phyloP scores from a whole-genome alignment of 208 protist genomes.

The Phytomonas serpens region DNA sequence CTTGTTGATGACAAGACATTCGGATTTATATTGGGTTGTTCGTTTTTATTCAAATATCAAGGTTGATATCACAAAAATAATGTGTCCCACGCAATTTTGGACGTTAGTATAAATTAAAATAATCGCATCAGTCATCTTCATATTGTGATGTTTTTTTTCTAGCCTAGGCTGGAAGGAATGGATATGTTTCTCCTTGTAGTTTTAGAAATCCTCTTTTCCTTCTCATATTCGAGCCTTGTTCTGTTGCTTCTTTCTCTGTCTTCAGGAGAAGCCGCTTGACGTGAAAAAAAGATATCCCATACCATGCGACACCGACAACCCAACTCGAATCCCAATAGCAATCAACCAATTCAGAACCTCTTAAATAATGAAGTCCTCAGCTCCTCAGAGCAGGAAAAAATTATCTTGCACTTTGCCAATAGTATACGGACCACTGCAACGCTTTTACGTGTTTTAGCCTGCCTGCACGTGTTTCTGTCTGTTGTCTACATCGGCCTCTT shows the following conservation, averaged over 20 bases:
- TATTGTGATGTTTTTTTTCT: background rate
- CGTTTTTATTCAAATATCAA: no score
- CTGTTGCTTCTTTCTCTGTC: background rate
- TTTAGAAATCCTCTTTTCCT: background rate
- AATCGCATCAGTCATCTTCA: background rate
- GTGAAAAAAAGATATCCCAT: conserved; percentile 7
- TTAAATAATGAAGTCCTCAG: conserved; percentile 45
- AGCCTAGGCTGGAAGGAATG: background rate
- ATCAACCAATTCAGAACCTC: conserved; percentile 21
- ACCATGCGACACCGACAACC: conserved; percentile 42
- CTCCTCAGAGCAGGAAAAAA: conserved; percentile 57
- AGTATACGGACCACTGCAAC: conserved; percentile 27
- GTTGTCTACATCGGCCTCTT: conserved; percentile 46
- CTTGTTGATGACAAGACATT: no score
- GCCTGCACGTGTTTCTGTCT: conserved; percentile 39
- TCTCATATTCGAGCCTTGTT: conserved; percentile 5
- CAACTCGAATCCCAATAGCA: conserved; percentile 16
- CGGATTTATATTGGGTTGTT: no score
- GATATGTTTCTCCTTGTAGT: background rate
- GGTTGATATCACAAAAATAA: no score
- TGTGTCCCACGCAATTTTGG: no score
- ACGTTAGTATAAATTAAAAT: no score
- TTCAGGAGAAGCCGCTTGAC: background rate
- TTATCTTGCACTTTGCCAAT: conserved; percentile 48
- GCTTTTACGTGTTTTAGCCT: conserved; percentile 36